Conservation (phyloP, 1,139 yeast genomes). For the Waltiozyma sp. region DNA sequence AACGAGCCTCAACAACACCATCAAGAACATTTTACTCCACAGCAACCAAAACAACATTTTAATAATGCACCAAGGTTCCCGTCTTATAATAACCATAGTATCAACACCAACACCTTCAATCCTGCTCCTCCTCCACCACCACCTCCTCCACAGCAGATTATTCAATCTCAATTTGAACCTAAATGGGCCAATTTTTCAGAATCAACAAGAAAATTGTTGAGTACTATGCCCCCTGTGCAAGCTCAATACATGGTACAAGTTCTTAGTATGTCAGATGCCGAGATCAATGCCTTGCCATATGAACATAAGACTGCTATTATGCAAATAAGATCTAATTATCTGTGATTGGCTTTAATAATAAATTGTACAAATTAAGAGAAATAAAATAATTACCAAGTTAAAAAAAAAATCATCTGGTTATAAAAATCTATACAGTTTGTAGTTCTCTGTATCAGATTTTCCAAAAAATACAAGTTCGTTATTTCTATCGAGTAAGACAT, state of each 20-base stretch:
- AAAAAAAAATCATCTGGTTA: too few relatives aligned
- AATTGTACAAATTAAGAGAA: too few relatives aligned
- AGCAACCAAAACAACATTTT: constrained; percentile 9
- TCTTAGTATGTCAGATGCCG: constrained; percentile 43
- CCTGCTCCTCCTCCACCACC: constrained; percentile 1
- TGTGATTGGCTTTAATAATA: constrained; percentile 17
- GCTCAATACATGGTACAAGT: constrained; percentile 60
- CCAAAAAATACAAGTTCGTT: background rate
- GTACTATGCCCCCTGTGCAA: constrained; percentile 40
- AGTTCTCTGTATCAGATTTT: background rate
- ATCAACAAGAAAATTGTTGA: constrained; percentile 36
- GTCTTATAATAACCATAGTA: background rate
- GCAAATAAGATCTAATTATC: constrained; percentile 45
- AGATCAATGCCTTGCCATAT: constrained; percentile 42
- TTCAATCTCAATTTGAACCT: constrained; percentile 13
- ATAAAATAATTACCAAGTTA: too few relatives aligned
- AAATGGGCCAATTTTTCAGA: constrained; percentile 41
- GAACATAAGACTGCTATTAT: constrained; percentile 55
- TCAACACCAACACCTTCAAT: background rate
- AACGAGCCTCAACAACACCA: constrained; percentile 7
- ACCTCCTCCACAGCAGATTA: constrained; percentile 4
- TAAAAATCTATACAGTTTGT: background rate
- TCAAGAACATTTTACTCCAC: constrained; percentile 8
- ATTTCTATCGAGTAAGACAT: background rate
- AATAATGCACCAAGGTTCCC: constrained; percentile 9